Conservation (phyloP, 495 filamentous ascomycete species). For the Penicillium ochrochloron region DNA sequence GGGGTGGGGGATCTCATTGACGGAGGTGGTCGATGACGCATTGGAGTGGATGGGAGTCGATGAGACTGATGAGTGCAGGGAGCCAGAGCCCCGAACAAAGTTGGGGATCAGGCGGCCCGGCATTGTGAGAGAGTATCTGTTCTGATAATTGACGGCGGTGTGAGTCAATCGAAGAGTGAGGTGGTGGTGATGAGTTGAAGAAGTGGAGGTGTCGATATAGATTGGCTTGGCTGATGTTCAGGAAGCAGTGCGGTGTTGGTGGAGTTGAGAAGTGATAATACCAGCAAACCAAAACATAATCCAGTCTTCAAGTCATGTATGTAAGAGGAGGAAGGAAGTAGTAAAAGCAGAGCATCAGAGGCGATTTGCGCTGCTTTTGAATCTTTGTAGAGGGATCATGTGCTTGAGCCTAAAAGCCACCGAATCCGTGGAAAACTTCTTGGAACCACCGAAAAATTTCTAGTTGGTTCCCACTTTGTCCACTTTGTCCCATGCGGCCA, state of each 20-base stretch:
- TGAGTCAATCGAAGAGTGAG: not conserved
- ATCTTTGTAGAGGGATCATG: constrained; percentile 30
- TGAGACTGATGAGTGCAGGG: constrained; percentile 38
- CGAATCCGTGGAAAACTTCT: constrained; percentile 35
- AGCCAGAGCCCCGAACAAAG: constrained; percentile 48
- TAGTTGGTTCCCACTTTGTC: constrained; percentile 21
- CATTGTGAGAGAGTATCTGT: constrained; percentile 33
- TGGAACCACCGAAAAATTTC: constrained; percentile 18
- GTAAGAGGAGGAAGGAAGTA: not conserved
- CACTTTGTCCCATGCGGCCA: constrained; percentile 17
- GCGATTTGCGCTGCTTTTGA: constrained; percentile 22
- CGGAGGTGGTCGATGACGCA: constrained; percentile 47
- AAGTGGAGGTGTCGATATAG: not conserved
- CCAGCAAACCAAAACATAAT: constrained; percentile 39
- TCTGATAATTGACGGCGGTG: not conserved
- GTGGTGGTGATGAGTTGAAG: not conserved
- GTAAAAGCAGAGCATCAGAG: not conserved
- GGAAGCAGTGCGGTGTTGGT: constrained; percentile 37
- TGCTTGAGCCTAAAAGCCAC: constrained; percentile 29
- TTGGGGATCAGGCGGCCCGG: constrained; percentile 53
- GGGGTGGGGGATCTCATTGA: constrained; percentile 45
- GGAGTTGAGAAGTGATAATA: constrained; percentile 28
- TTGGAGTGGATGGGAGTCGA: constrained; percentile 47
- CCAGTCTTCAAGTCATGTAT: not conserved
- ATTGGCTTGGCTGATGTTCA: constrained; percentile 22